Base-by-base conservation (phyloP, 768 basidiomycete species). In the Crassisporium funariophilum region DNA sequence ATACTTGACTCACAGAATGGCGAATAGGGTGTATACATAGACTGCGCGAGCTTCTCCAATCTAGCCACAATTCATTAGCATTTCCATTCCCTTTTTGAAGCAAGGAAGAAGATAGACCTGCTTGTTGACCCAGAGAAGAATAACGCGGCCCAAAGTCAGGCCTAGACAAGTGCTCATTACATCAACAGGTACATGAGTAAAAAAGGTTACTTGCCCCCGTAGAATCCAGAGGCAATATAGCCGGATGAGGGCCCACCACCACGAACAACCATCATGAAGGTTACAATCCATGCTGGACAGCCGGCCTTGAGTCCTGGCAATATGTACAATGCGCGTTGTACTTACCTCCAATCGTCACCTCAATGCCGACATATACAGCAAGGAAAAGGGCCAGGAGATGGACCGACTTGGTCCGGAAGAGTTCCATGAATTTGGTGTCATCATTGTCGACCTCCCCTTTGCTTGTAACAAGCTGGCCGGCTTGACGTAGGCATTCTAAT, bases 221-320 rank as follows among this genome's bases (percentile, higher is more conserved):
- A 65, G 46, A 67, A 65, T 2, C 79, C 80, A 4, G 79, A 71
- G 2, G 81, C 77, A 49, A 83, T 72, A 55, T 84, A 83, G 33
- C 70, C 70, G 12, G 73, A 64, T 1, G 65, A 59, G 6, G 67
- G 64, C 2, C 70, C 69, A 19, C 70, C 72, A 15, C 60, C 59
- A 29, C 70, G 61, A 13, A 63, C 65, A 20, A 63, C 53, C 17
- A 61, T 64, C 44, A 72, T 67, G 50, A 75, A 87, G 0, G 84
- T 83, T 4, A 84, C 83, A 33, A 83, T 85, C 85, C 85, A 87
- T 2, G n/a, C n/a, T n/a, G n/a, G n/a, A n/a, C n/a, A n/a, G n/a
- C n/a, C n/a, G n/a, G n/a, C n/a, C n/a, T n/a, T n/a, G n/a, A n/a
- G n/a, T n/a, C 84, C 83, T 80, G 31, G n/a, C n/a, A n/a, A n/a